Base-by-base conservation (phyloP, 2,329 filamentous ascomycete species). In the Cryphonectria radicalis region DNA sequence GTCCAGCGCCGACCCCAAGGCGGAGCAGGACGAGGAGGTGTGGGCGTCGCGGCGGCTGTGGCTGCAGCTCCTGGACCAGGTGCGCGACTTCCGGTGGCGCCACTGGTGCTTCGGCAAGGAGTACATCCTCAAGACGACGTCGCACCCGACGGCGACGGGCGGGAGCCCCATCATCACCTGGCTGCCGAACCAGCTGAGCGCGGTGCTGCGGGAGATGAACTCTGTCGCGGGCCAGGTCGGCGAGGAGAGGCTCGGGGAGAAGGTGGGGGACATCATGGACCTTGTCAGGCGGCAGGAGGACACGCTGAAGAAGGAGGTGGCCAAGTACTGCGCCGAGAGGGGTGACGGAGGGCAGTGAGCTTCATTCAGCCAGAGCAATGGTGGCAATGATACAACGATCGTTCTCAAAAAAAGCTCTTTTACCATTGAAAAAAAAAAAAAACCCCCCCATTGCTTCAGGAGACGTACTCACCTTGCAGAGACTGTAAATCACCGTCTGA, bases 21-120 rank as follows among this genome's bases (percentile, higher is more conserved):
- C 75, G 5, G 78, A 78, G 37, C 73, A 76, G 22, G 76, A 76
- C 19, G 80, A 84, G 25, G 82, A 85, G 13, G 79, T 92, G 46
- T 83, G 85, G 73, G 81, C 88, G 76, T 88, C 88, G 69, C 83
- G 88, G 22, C 81, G 87, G 66, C 82, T 91, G 4, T 93, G 91
- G 83, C 83, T 93, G 4, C 83, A 87, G 73, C 85, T 90, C 37
- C 84, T 95, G 64, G 87, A 95, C 79, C 90, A 94, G 80, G 91
- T 95, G 11, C 88, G 93, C 70, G 92, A 93, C 79, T 95, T 95
- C 83, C 84, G 93, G 72, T 95, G 92, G 91, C 85, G 93, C 8
- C 93, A 95, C 81, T 95, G 93, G 93, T 93, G 92, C 79, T 95
- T 95, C 78, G 93, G 92, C 2, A 86, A 92, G 72, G 92, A 95